Conservation (phyloP, 225 moss, liverwort and hornwort species). For the Marchantia polymorpha region DNA sequence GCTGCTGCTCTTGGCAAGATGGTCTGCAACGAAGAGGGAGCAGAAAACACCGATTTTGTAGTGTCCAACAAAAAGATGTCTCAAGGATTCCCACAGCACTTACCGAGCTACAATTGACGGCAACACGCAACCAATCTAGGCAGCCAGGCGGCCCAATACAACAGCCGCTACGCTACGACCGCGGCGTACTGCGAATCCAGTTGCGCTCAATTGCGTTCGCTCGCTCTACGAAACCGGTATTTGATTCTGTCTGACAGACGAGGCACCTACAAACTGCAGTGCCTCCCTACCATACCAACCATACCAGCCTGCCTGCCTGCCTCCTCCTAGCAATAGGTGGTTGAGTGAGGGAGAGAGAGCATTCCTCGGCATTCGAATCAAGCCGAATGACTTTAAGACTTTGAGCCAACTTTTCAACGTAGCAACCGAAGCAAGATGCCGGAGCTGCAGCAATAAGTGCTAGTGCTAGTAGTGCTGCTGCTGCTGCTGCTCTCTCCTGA, state of each 20-base stretch:
- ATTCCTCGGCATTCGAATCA: conserved; percentile 4
- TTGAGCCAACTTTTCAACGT: neutral
- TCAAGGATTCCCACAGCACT: neutral
- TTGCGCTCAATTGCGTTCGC: neutral
- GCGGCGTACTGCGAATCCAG: neutral
- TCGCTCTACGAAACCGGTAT: neutral
- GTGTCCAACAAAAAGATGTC: neutral
- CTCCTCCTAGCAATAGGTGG: neutral
- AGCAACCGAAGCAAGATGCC: neutral
- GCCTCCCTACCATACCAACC: neutral
- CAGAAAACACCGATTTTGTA: neutral
- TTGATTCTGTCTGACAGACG: neutral
- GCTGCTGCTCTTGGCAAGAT: neutral
- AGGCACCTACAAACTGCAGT: too few relatives aligned
- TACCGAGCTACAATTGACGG: neutral
- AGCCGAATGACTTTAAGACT: neutral
- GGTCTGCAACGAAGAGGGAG: neutral
- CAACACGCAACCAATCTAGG: too few relatives aligned
- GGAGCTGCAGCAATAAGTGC: neutral
- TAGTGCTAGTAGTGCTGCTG: too few relatives aligned
- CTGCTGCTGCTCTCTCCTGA: neutral
- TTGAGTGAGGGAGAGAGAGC: neutral
- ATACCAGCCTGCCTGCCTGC: neutral
- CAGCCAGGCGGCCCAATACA: neutral
- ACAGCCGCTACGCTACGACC: neutral